Evolutionary conservation across 2,329 filamentous ascomycete genomes (phyloP), one percentile per base, ranked within the genome.

Genomic region (Zymoseptoria crescenta): DNA sequence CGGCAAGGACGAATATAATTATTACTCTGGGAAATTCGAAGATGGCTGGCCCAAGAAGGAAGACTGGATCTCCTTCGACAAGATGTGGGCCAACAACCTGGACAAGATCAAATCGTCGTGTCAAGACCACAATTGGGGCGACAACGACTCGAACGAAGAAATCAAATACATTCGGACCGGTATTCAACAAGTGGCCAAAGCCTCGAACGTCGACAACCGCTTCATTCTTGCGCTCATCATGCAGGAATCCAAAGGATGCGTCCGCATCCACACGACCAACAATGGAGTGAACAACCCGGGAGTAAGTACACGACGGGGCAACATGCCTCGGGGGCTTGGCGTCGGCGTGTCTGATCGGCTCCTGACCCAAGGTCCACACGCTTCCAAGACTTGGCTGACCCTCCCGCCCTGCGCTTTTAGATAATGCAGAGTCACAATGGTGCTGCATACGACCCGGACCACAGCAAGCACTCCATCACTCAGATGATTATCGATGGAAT

Each of bases 351-450:
- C n/a, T n/a, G n/a, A n/a, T n/a, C n/a, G n/a, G n/a, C n/a, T n/a
- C n/a, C n/a, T n/a, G n/a, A n/a, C n/a, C n/a, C n/a, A n/a, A n/a
- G n/a, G n/a, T n/a, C n/a, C n/a, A n/a, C n/a, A n/a, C n/a, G n/a
- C n/a, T n/a, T n/a, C n/a, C n/a, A n/a, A n/a, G n/a, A n/a, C n/a
- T n/a, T n/a, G n/a, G n/a, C n/a, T n/a, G n/a, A n/a, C n/a, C n/a
- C n/a, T n/a, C n/a, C n/a, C n/a, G n/a, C n/a, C n/a, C n/a, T n/a
- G n/a, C n/a, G n/a, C n/a, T n/a, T n/a, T n/a, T n/a, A n/a, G n/a
- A 65, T 80, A 45, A 77, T 80, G 74, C 78, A 80, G 66, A 69
- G 68, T 13, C 76, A 76, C 64, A 69, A 74, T 52, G 76, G 77
- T 27, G 65, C 65, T 0, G 68, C 67, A 10, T 69, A 59, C 53